These are phyloP conservation scores for Sordariomycetes sp. DNA, from an alignment of 2,329 filamentous ascomycete genomes.

Conservation along the genomic window DNA sequence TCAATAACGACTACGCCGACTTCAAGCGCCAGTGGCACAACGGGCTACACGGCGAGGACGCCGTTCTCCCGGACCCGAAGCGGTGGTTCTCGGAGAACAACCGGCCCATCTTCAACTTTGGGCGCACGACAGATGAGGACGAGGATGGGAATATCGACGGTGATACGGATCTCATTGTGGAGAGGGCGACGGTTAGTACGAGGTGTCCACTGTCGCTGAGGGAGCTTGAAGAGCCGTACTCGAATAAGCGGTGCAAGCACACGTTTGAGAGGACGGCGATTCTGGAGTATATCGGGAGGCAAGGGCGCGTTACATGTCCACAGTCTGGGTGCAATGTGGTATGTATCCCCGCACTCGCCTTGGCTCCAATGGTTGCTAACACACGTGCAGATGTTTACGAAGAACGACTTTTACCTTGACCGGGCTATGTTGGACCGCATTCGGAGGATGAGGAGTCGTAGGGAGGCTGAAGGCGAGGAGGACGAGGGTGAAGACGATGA, in stretches of 20 bases:
- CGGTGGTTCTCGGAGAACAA: slow-evolving; percentile 39
- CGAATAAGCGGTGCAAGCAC: slow-evolving; percentile 55
- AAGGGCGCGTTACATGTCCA: slow-evolving; percentile 41
- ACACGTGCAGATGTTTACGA: not conserved
- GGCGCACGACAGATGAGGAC: slow-evolving; percentile 15
- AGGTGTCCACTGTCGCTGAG: slow-evolving; percentile 58
- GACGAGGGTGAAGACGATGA: not conserved
- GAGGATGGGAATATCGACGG: slow-evolving; percentile 20
- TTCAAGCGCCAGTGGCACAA: slow-evolving; percentile 48
- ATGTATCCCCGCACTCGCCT: not conserved
- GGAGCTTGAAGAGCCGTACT: slow-evolving; percentile 52
- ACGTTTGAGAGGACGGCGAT: slow-evolving; percentile 58
- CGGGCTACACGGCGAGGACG: slow-evolving; percentile 31
- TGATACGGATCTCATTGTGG: slow-evolving; percentile 58
- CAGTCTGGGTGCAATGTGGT: slow-evolving; percentile 30
- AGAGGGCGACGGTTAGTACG: slow-evolving; percentile 48
- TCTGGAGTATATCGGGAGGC: slow-evolving; percentile 33
- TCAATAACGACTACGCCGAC: slow-evolving; percentile 44
- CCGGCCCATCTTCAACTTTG: slow-evolving; percentile 18
- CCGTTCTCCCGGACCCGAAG: slow-evolving; percentile 36
- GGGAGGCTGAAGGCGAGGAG: not conserved
- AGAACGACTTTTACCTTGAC: slow-evolving; percentile 1
- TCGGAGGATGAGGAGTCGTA: not conserved
- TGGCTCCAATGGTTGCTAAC: not conserved
- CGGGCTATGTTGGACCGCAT: slow-evolving; percentile 1